Conservation (phyloP, 805 yeast species). For the Danielia reshetovae region DNA sequence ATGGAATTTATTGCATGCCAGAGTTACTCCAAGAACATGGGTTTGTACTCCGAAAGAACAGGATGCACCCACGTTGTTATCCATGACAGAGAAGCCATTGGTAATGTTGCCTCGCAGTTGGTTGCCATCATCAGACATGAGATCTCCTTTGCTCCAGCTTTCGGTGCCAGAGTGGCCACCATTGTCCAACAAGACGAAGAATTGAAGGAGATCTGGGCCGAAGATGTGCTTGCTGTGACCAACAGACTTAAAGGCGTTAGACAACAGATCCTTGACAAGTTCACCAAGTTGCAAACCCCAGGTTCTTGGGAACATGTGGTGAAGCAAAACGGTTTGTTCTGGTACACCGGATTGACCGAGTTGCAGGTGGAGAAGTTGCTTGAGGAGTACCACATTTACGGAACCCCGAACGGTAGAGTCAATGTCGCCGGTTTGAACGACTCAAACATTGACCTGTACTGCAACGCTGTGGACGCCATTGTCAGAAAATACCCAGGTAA, state of each 20-base stretch:
- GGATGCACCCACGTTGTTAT: slow-evolving; percentile 33
- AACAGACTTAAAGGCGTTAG: slow-evolving; percentile 31
- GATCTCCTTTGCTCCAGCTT: slow-evolving; percentile 45
- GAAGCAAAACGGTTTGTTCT: slow-evolving; percentile 40
- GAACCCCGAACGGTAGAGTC: slow-evolving; percentile 38
- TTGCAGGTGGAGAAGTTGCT: slow-evolving; percentile 30
- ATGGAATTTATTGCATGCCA: slow-evolving; percentile 27
- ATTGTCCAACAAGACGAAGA: slow-evolving; percentile 26
- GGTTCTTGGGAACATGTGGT: slow-evolving; percentile 40
- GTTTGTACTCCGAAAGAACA: slow-evolving; percentile 37
- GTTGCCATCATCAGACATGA: slow-evolving; percentile 34
- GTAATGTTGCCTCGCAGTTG: slow-evolving; percentile 23
- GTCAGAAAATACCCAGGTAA: slow-evolving; percentile 26
- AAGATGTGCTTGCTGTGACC: slow-evolving; percentile 30
- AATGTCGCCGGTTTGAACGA: slow-evolving; percentile 43
- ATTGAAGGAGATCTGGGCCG: slow-evolving; percentile 27
- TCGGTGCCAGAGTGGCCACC: slow-evolving; percentile 41
- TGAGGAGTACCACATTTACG: slow-evolving; percentile 35
- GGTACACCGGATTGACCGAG: slow-evolving; percentile 39
- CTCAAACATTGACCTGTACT: slow-evolving; percentile 35
- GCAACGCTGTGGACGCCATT: slow-evolving; percentile 33
- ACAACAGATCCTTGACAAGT: slow-evolving; percentile 22
- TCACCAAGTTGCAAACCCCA: slow-evolving; percentile 36
- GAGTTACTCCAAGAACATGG: slow-evolving; percentile 41
- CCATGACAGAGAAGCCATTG: slow-evolving; percentile 6